These are phyloP conservation scores for Candida khao-thaluensis DNA, from an alignment of 805 yeast species.

Conservation along the genomic window DNA sequence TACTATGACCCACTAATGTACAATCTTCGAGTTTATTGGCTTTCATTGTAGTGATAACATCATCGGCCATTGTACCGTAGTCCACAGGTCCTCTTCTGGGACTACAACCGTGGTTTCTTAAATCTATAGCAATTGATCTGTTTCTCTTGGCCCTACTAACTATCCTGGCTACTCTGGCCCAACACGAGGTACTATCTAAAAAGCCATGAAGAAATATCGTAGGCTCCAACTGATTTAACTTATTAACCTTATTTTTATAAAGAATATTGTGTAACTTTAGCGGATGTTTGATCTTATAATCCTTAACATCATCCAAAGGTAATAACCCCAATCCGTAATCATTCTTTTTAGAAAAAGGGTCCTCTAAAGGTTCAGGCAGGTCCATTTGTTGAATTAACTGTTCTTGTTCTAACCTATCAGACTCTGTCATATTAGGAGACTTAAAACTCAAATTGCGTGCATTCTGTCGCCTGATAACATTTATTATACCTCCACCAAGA, in stretches of 20 bases:
- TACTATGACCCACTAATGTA: constrained; percentile 50
- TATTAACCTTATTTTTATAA: constrained; percentile 11
- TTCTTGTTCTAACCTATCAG: too few relatives aligned
- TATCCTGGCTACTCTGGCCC: constrained; percentile 36
- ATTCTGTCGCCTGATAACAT: too few relatives aligned
- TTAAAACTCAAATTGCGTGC: too few relatives aligned
- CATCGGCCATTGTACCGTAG: constrained; percentile 44
- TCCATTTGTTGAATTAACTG: too few relatives aligned
- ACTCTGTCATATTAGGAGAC: too few relatives aligned
- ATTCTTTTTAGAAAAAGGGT: background rate
- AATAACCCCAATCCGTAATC: background rate
- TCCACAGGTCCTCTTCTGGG: constrained; percentile 44
- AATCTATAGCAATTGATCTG: constrained; percentile 45
- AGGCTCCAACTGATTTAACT: constrained; percentile 9
- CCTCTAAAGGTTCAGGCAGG: too few relatives aligned
- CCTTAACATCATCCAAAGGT: constrained; percentile 5
- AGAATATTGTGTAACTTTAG: constrained; percentile 12
- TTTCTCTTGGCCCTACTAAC: constrained; percentile 30
- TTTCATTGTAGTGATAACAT: constrained; percentile 37
- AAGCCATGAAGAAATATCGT: constrained; percentile 55
- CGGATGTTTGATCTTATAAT: constrained; percentile 5
- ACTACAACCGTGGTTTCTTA: constrained; percentile 57
- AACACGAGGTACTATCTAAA: constrained; percentile 49
- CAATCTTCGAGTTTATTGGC: constrained; percentile 18
- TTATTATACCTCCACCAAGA: too few relatives aligned